Evolutionary conservation across 192 early-diverging fungal species (phyloP).

Genomic region (Phlyctochytrium bullatum): DNA sequence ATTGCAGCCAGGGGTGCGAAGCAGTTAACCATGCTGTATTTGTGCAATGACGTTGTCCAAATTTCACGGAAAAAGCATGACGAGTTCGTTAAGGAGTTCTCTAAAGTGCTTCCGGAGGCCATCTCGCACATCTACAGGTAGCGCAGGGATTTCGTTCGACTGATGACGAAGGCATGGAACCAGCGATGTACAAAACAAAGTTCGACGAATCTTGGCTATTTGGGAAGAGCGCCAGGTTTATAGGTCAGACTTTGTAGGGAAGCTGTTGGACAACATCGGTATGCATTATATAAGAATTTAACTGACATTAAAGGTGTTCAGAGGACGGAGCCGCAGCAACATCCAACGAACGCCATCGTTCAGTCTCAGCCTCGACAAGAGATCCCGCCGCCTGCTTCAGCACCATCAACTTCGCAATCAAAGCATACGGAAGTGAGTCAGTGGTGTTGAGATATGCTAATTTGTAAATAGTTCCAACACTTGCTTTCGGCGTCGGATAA

Average conservation of each 20-base stretch:
- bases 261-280: conserved; percentile 18
- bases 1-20: too few relatives aligned
- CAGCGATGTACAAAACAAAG: conserved; percentile 11
- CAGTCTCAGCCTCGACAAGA: not conserved
- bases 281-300: not conserved
- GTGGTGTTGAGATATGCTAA: not conserved
- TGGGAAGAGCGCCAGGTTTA: conserved; percentile 35
- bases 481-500: not conserved
- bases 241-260: conserved; percentile 13
- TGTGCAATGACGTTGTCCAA: conserved; percentile 49
- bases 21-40: conserved; percentile 38
- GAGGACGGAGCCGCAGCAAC: not conserved
- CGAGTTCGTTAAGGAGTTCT: conserved; percentile 38
- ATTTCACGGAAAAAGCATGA: conserved; percentile 35
- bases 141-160: not conserved
- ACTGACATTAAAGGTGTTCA: too few relatives aligned
- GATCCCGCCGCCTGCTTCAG: not conserved
- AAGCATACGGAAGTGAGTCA: too few relatives aligned
- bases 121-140: conserved; percentile 15
- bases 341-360: not conserved
- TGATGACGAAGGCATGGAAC: conserved; percentile 18
- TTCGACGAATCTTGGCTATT: conserved; percentile 29
- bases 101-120: conserved; percentile 30
- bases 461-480: not conserved
- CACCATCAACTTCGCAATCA: not conserved